Base-by-base conservation (phyloP, 805 yeast species). In the Kluyveromyces nonfermentans region DNA sequence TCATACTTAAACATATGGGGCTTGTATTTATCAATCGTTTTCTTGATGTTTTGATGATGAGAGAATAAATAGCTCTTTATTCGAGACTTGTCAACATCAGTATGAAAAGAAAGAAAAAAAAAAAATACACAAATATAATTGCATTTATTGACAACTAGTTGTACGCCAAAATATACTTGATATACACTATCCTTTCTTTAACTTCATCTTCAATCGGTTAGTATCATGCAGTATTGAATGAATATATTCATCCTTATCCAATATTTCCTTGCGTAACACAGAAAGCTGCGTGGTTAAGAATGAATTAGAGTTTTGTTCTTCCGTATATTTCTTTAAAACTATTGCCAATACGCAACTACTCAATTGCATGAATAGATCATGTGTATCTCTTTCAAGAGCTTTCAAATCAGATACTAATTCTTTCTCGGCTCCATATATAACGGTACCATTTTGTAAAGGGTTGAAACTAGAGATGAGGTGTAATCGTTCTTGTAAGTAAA, bases 221-320 rank as follows among this genome's bases (percentile, higher is more conserved):
- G 41, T 38, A 15, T 43, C 49, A 22, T 43, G 35, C 16, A 46
- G 33, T 15, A 46, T 33, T 10, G 44, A 31, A 12, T 43, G 25
- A n/a, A 46, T 46, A 21, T 46, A 43, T 21, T 40, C 45, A 31
- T 46, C 46, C 33, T 46, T 44, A 30, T 43, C 46, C 19, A 37
- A 35, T 14, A 20, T 20, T 34, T 54, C 52, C 33, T 51, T 53
- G 20, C 57, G 46, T 21, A 52, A 34, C 4, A 52, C 54, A 14
- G 40, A 39, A 17, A 55, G 48, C 36, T 54, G 56, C 15, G 50
- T 48, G 18, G 56, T 54, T 17, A 55, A 40, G 45, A 55, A 54
- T 18, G 46, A 45, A 36, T 55, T 55, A 15, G 58, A 52, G 5
- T 54, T 48, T 52, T 52, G 49, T 35, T 51, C 50, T 10, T 53